Conservation (phyloP, 345 rosid genomes). For the Brassica rapa region DNA sequence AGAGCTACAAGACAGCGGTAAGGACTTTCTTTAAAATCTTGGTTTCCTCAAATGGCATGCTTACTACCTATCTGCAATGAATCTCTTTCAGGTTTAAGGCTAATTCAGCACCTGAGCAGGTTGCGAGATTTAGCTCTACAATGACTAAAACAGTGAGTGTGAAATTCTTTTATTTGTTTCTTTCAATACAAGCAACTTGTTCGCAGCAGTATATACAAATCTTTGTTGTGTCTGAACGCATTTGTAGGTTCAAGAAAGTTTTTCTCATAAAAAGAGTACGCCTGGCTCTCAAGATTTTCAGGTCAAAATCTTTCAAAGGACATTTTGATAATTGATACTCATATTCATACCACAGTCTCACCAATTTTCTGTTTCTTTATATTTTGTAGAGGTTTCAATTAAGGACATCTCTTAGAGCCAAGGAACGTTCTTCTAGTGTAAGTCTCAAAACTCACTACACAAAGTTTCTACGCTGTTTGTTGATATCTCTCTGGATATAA, state of each 20-base stretch:
- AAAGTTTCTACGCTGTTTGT: not conserved
- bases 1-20: conserved; percentile 35
- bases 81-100: conserved; percentile 37
- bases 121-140: conserved; percentile 4
- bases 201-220: conserved; percentile 2
- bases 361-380: not conserved
- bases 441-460: conserved; percentile 11
- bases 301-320: conserved; percentile 8
- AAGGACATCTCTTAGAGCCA: conserved; percentile 25
- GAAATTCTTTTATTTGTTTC: not conserved
- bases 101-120: conserved; percentile 34
- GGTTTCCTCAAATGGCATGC: not conserved
- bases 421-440: conserved; percentile 28
- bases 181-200: not conserved
- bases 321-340: not conserved
- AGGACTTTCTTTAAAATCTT: not conserved
- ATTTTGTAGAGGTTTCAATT: conserved; percentile 23
- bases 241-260: conserved; percentile 32
- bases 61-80: conserved; percentile 5
- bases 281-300: conserved; percentile 21
- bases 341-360: not conserved
- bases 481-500: not conserved
- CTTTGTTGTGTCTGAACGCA: not conserved
- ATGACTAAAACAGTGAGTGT: conserved; percentile 14
- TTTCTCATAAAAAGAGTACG: not conserved